phyloP scores from a whole-genome alignment of 2,329 filamentous ascomycete species.

The Kalaharituber pfeilii region DNA sequence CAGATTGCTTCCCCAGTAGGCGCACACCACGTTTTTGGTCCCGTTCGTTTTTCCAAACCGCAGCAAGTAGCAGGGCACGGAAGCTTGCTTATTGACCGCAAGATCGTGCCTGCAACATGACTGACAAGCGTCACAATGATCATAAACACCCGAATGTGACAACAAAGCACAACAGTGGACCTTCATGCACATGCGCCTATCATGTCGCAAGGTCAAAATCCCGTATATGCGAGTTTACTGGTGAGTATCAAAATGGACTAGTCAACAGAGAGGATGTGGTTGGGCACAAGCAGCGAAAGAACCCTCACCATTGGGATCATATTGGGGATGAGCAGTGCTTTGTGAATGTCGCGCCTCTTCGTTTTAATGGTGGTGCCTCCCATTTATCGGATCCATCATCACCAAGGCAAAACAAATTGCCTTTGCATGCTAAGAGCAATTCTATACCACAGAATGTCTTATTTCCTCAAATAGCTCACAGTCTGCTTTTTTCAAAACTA shows the following conservation, averaged over 20 bases:
- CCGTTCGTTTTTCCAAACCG: neutral
- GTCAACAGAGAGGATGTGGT: neutral
- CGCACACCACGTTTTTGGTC: neutral
- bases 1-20: neutral
- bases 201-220: neutral
- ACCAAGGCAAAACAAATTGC: neutral
- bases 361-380: neutral
- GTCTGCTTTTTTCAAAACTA: neutral
- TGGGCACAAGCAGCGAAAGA: neutral
- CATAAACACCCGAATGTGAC: constrained; percentile 1
- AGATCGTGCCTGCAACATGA: neutral
- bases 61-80: neutral
- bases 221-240: neutral
- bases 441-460: neutral
- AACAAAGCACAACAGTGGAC: neutral
- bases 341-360: neutral
- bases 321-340: neutral
- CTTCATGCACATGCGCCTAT: neutral
- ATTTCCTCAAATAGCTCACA: neutral
- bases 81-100: neutral
- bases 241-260: neutral
- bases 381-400: neutral
- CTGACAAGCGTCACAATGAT: neutral
- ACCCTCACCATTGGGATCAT: neutral
- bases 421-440: neutral